phyloP scores from a whole-genome alignment of 768 basidiomycete species.

The Cyclocybe cylindracea region DNA sequence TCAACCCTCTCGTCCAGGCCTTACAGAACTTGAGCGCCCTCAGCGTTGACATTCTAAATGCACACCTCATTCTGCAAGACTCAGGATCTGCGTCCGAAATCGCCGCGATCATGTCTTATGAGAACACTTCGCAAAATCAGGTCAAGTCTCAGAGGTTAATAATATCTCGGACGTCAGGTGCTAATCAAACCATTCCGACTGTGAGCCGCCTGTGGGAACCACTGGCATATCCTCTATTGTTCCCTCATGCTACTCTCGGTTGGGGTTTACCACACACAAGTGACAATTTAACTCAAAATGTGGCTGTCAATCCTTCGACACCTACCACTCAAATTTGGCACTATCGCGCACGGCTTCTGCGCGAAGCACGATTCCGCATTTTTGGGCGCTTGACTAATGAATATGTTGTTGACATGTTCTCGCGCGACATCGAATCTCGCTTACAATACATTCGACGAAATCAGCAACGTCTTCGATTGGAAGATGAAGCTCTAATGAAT shows the following conservation, averaged over 20 bases:
- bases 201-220: conserved; percentile 37
- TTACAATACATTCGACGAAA: conserved; percentile 33
- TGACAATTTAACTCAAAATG: no score
- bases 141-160: conserved; percentile 14
- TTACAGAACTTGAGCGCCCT: conserved; percentile 9
- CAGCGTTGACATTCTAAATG: neutral
- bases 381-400: conserved; percentile 35
- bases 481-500: conserved; percentile 33
- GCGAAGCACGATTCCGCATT: conserved; percentile 28
- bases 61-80: conserved; percentile 20
- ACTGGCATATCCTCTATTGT: conserved; percentile 35
- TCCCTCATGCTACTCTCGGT: conserved; percentile 34
- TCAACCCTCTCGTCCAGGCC: conserved; percentile 14
- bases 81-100: conserved; percentile 21
- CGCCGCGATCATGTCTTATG: conserved; percentile 21
- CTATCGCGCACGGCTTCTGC: conserved; percentile 31
- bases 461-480: conserved; percentile 18
- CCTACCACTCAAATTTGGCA: conserved; percentile 35
- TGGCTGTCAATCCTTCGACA: conserved; percentile 8
- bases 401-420: conserved; percentile 41
- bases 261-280: conserved; percentile 30
- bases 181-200: conserved; percentile 20
- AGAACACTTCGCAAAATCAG: conserved; percentile 15
- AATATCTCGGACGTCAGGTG: conserved; percentile 2
- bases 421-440: conserved; percentile 28